phyloP scores from a whole-genome alignment of 163 green algal species.

The Volvox carteri region DNA sequence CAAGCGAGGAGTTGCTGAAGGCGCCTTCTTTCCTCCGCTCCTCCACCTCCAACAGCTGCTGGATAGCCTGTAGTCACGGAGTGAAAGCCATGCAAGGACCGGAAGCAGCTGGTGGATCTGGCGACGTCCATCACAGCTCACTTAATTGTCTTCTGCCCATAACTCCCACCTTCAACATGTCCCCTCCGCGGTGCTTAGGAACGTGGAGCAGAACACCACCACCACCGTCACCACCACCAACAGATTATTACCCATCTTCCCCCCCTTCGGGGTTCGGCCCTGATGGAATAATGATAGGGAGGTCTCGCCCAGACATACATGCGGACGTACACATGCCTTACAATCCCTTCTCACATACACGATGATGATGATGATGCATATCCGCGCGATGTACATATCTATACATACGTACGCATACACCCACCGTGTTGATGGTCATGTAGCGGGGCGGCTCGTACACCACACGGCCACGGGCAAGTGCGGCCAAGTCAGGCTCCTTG shows the following conservation, averaged over 20 bases:
- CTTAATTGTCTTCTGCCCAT: too few relatives aligned
- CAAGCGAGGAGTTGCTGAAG: conserved; percentile 80
- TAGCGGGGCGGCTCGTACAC: conserved; percentile 92
- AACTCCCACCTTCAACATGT: too few relatives aligned
- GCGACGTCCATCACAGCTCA: too few relatives aligned
- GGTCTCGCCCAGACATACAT: background rate
- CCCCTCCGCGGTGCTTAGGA: too few relatives aligned
- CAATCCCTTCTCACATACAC: background rate
- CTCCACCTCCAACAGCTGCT: conserved; percentile 97
- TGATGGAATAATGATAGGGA: too few relatives aligned
- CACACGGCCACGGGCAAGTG: conserved; percentile 82
- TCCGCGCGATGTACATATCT: too few relatives aligned
- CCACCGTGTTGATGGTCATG: conserved; percentile 72
- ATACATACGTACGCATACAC: too few relatives aligned
- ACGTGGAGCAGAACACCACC: too few relatives aligned
- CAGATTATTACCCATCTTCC: too few relatives aligned
- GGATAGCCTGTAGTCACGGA: conserved; percentile 71
- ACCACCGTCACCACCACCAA: too few relatives aligned
- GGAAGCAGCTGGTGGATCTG: background rate
- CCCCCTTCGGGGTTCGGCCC: too few relatives aligned
- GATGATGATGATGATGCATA: background rate
- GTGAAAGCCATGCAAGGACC: background rate
- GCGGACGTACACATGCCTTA: background rate
- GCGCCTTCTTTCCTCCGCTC: conserved; percentile 77
- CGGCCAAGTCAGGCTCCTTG: conserved; percentile 94